phyloP scores from a whole-genome alignment of 352 stramenopile species.

The Phytophthora cactorum region DNA sequence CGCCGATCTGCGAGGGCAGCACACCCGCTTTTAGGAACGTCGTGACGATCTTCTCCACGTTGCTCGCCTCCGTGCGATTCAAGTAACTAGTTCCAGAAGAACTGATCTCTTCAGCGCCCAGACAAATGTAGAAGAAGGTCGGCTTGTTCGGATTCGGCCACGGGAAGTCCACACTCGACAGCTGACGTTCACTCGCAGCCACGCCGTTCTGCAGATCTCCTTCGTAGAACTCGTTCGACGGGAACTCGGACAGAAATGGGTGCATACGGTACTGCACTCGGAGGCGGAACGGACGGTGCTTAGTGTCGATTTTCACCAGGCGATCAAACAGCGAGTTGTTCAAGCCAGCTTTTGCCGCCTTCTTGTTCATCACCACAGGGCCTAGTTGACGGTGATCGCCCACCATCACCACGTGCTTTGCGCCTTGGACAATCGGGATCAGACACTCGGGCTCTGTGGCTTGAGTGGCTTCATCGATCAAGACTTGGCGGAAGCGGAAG shows the following conservation, averaged over 20 bases:
- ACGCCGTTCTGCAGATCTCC: slow-evolving; percentile 99
- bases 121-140: slow-evolving; percentile 98
- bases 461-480: slow-evolving; percentile 99
- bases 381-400: slow-evolving; percentile 98
- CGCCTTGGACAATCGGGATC: slow-evolving; percentile 98
- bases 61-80: slow-evolving; percentile 98
- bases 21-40: slow-evolving; percentile 95
- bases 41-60: slow-evolving; percentile 98
- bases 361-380: slow-evolving; percentile 99
- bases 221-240: slow-evolving; percentile 99
- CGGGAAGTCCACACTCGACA: slow-evolving; percentile 93
- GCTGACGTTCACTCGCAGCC: slow-evolving; percentile 92
- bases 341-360: slow-evolving; percentile 96
- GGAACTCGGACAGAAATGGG: slow-evolving; percentile 98
- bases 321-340: slow-evolving; percentile 99
- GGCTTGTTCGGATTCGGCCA: slow-evolving; percentile 98
- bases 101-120: slow-evolving; percentile 98
- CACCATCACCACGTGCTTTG: slow-evolving; percentile 99
- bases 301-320: slow-evolving; percentile 91
- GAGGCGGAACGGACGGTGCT: slow-evolving; percentile 95
- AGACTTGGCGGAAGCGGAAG: slow-evolving; percentile 98
- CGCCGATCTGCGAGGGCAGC: slow-evolving; percentile 92
- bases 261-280: slow-evolving; percentile 99
- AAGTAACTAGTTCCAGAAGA: slow-evolving; percentile 98
- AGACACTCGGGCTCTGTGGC: slow-evolving; percentile 99